Conservation (phyloP, 139 green algal genomes). For the Desmodesmus armatus region DNA sequence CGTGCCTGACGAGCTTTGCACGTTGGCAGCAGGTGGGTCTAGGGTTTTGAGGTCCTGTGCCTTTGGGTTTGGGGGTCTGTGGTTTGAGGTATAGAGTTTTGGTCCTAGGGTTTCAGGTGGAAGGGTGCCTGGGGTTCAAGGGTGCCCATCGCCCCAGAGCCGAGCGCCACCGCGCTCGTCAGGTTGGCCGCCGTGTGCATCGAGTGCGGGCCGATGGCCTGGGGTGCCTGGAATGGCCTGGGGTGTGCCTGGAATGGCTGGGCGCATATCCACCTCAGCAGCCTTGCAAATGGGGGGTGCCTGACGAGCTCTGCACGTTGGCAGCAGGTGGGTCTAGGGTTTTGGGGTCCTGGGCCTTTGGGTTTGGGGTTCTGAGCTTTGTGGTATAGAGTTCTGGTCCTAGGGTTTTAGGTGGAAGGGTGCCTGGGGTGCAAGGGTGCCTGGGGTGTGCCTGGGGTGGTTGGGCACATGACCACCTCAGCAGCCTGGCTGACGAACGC, state of each 20-base stretch:
- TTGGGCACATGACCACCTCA: constrained; percentile 69
- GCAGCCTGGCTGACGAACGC: neutral
- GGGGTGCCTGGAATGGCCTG: no score
- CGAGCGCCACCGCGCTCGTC: no score
- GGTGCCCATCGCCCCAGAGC: neutral
- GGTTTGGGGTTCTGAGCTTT: neutral
- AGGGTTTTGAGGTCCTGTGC: neutral
- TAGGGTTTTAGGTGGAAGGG: no score
- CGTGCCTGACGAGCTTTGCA: constrained; percentile 70
- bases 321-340: constrained; percentile 66
- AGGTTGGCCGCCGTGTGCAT: no score
- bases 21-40: constrained; percentile 70
- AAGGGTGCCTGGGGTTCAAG: no score
- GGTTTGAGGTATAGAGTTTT: no score
- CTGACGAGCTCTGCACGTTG: constrained; percentile 71
- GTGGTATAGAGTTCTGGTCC: no score
- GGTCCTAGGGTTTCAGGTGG: no score
- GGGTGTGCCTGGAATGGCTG: no score
- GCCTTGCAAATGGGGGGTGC: constrained; percentile 67
- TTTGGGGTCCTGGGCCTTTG: neutral
- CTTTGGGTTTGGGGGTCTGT: neutral
- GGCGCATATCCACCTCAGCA: constrained; percentile 69
- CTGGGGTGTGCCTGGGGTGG: no score
- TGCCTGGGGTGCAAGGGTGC: no score
- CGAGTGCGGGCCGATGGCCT: no score